These are phyloP conservation scores for Barnettozyma siamensis DNA, from an alignment of 805 yeast species.

Conservation along the genomic window DNA sequence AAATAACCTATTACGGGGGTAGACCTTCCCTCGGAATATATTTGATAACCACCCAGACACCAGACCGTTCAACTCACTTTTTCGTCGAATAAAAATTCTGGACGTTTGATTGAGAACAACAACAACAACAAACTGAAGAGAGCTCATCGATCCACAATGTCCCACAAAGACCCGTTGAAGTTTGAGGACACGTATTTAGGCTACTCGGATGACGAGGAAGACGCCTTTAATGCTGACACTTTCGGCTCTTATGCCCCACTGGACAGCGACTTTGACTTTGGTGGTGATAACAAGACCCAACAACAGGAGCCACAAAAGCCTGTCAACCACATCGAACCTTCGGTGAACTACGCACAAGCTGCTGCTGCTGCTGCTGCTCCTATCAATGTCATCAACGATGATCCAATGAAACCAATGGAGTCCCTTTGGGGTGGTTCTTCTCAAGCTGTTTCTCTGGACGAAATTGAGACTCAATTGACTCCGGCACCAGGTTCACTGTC, in stretches of 20 bases:
- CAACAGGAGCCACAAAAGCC: slow-evolving; percentile 2
- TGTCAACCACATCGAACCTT: slow-evolving; percentile 22
- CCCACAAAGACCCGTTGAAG: slow-evolving; percentile 39
- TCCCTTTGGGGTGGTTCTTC: slow-evolving; percentile 52
- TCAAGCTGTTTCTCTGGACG: slow-evolving; percentile 53
- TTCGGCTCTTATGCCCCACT: slow-evolving; percentile 55
- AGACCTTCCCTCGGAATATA: background rate
- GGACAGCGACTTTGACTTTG: slow-evolving; percentile 64
- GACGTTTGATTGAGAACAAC: background rate
- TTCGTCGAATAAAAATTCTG: background rate
- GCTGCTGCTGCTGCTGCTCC: slow-evolving; percentile 29
- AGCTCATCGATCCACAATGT: slow-evolving; percentile 1
- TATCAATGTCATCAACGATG: slow-evolving; percentile 27
- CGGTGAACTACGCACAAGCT: slow-evolving; percentile 38
- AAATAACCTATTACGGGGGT: background rate
- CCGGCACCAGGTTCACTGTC: slow-evolving; percentile 15
- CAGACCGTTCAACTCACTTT: no score
- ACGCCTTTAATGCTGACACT: slow-evolving; percentile 75
- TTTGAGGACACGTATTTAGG: slow-evolving; percentile 85
- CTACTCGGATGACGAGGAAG: slow-evolving; percentile 65
- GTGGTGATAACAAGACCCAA: slow-evolving; percentile 23
- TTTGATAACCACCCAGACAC: slow-evolving; percentile 2
- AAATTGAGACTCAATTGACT: slow-evolving; percentile 64
- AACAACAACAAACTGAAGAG: background rate
- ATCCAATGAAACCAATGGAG: slow-evolving; percentile 59